Evolutionary conservation across 176 grass and related monocot genomes (phyloP), one percentile per base, ranked within the genome.

Genomic region (Cenchrus americanus): DNA sequence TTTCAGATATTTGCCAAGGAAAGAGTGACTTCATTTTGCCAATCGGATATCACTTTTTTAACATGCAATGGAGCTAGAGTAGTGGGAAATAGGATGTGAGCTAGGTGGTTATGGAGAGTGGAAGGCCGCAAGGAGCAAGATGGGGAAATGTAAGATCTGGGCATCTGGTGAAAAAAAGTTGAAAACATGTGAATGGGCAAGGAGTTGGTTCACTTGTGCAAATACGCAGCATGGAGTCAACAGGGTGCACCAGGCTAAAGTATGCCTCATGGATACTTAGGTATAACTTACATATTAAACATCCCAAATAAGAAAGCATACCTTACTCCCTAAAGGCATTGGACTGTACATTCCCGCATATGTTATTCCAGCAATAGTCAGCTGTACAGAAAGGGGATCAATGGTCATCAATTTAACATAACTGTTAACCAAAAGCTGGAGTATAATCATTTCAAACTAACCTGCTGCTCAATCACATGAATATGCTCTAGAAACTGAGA

Each of bases 401-500:
- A 48, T 62, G 51, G 80, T 62, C 51, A 89, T 82, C 50, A 61
- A 21, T 78, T 81, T 58, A 34, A 75, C 17, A 82, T 71, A 17
- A 19, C 21, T 60, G 37, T 61, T 42, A 73, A 60, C 62, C 9
- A 65, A 67, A 73, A 52, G 7, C 15, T 57, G 43, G 43, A 40
- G 48, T 57, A 81, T 23, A 51, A 9, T 58, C 2, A 73, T 76
- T 75, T 77, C 46, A 64, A 75, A 71, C 48, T 79, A 91, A 98
- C 96, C 87, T 95, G 96, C 84, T 95, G 89, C 73, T 94, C 83
- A 94, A 98, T 94, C 73, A 98, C 93, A 90, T 92, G 86, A 63
- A 98, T 94, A 82, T 98, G 96, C 87, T 94, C 96, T 24, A 98
- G 91, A 92, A 98, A 98, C 86, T 98, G 96, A 79, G 96, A 94